A percentile compares a stretch with the other conserved stretches of the same genome.
phyloP scores from a whole-genome alignment of 2,329 filamentous ascomycete species.

The Pleoardoris graminearum region DNA sequence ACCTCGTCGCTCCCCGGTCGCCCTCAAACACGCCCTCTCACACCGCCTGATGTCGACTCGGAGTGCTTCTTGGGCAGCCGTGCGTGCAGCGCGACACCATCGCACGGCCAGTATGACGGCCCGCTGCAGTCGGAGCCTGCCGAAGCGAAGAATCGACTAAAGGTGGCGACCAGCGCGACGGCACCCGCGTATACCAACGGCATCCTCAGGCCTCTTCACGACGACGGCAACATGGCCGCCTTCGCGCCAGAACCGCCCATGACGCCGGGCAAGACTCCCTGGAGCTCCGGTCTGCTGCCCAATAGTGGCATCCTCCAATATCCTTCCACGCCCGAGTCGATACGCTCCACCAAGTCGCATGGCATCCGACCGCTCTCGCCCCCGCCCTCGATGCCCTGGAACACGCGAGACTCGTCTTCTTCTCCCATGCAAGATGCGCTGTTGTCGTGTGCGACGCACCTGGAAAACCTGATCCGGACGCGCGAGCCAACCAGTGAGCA shows the following conservation, averaged over 20 bases:
- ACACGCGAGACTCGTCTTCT: conserved; percentile 18
- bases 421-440: conserved; percentile 38
- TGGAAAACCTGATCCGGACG: conserved; percentile 36
- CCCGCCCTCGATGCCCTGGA: conserved; percentile 32
- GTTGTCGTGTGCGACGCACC: conserved; percentile 35
- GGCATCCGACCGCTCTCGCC: conserved; percentile 11
- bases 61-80: conserved; percentile 29
- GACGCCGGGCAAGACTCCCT: conserved; percentile 26
- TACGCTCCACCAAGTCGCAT: conserved; percentile 23
- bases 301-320: conserved; percentile 27
- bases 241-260: conserved; percentile 12
- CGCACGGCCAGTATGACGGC: conserved; percentile 11
- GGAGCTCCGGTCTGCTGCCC: conserved; percentile 13
- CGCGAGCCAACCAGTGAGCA: conserved; percentile 38
- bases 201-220: not conserved
- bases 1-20: conserved; percentile 18
- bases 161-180: conserved; percentile 19
- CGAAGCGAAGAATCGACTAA: conserved; percentile 17
- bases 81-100: conserved; percentile 10
- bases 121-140: conserved; percentile 14
- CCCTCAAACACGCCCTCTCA: conserved; percentile 24
- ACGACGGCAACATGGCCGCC: not conserved
- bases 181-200: not conserved
- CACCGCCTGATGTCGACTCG: conserved; percentile 35
- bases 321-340: conserved; percentile 40